Conservation (phyloP, 495 filamentous ascomycete genomes). For the Xylaria flabelliformis region DNA sequence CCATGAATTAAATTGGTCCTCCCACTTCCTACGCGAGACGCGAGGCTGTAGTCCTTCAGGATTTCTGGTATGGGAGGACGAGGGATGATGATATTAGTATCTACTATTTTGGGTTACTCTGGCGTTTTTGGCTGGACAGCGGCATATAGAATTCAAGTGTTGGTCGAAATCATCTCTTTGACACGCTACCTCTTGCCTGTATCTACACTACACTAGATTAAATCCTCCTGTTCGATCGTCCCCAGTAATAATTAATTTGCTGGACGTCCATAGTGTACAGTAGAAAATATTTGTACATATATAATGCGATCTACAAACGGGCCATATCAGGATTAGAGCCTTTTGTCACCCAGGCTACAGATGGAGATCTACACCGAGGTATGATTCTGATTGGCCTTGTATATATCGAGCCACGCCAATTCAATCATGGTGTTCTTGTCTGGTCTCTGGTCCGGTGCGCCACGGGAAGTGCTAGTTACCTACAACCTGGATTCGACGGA, state of each 20-base stretch:
- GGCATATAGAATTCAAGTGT: slow-evolving; percentile 14
- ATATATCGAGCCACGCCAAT: neutral
- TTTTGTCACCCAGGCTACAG: neutral
- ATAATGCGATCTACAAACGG: neutral
- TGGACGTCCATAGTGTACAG: neutral
- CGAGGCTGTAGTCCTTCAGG: slow-evolving; percentile 18
- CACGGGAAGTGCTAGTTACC: neutral
- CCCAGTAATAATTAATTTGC: slow-evolving; percentile 4
- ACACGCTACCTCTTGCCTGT: slow-evolving; percentile 7
- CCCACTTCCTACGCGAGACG: slow-evolving; percentile 1
- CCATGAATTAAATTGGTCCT: neutral
- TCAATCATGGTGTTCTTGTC: neutral
- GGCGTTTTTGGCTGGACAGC: slow-evolving; percentile 8
- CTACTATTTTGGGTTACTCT: slow-evolving; percentile 25
- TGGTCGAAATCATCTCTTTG: neutral
- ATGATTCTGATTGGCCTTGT: neutral
- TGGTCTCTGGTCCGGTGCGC: neutral
- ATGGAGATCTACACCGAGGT: neutral
- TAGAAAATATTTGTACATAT: neutral
- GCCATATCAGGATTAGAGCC: neutral
- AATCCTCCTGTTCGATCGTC: slow-evolving; percentile 12
- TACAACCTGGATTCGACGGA: slow-evolving; percentile 15
- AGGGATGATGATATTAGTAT: slow-evolving; percentile 4
- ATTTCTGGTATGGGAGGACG: neutral
- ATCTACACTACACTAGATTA: slow-evolving; percentile 5